phyloP scores from a whole-genome alignment of 148 eudicot genomes.

The Suaeda aralocaspica region DNA sequence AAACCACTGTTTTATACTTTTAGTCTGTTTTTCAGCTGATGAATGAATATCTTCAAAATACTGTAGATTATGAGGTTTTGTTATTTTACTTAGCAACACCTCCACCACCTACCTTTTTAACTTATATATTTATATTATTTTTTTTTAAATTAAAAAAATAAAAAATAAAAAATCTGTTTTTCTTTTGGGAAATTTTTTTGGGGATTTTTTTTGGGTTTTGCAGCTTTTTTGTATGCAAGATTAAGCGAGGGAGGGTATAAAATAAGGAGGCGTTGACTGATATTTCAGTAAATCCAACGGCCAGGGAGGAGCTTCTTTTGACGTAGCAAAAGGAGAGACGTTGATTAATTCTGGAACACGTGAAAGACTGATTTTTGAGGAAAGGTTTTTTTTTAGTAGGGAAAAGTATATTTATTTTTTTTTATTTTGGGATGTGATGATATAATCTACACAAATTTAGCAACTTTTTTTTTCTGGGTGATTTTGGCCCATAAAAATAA shows the following conservation, averaged over 20 bases:
- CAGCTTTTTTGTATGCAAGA: neutral
- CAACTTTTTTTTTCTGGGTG: neutral
- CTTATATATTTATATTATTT: neutral
- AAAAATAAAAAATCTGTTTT: neutral
- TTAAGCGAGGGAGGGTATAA: neutral
- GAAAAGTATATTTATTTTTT: neutral
- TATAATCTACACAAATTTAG: neutral
- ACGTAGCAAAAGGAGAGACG: slow-evolving; percentile 8
- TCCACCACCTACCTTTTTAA: slow-evolving; percentile 12
- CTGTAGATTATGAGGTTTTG: slow-evolving; percentile 19
- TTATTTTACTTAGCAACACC: neutral
- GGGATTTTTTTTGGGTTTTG: too few species aligned
- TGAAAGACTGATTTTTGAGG: slow-evolving; percentile 13
- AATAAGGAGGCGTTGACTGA: slow-evolving; percentile 18
- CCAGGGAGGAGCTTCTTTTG: slow-evolving; percentile 4
- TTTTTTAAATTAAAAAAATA: neutral
- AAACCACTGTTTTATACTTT: neutral
- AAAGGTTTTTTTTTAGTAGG: neutral
- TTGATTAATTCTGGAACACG: slow-evolving; percentile 3
- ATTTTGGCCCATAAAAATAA: neutral
- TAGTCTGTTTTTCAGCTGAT: neutral
- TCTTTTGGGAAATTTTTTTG: too few species aligned
- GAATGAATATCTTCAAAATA: neutral
- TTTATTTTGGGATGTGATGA: neutral
- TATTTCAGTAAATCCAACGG: slow-evolving; percentile 1